Percentiles rank a stretch among this genome's conserved stretches.
These are phyloP conservation scores for Favolaschia claudopus DNA, from an alignment of 768 basidiomycete genomes.

Conservation along the genomic window DNA sequence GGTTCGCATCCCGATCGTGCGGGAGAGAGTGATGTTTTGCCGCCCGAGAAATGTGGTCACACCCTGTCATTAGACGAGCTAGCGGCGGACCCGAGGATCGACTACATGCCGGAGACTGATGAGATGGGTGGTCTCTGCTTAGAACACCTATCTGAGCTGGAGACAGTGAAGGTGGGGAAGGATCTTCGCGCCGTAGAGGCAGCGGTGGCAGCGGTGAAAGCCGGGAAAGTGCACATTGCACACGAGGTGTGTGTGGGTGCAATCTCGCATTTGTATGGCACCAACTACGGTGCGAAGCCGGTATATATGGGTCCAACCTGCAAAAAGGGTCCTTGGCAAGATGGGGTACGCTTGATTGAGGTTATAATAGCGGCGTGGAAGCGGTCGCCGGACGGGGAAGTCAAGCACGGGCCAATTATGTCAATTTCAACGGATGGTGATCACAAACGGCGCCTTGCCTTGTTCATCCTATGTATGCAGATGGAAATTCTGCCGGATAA, in stretches of 20 bases:
- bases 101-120: background rate
- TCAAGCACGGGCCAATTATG: constrained; percentile 29
- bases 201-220: background rate
- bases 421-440: constrained; percentile 32
- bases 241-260: no score
- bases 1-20: background rate
- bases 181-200: background rate
- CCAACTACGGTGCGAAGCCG: constrained; percentile 29
- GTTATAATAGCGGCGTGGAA: constrained; percentile 29
- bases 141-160: background rate
- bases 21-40: background rate
- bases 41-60: background rate
- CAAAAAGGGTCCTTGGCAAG: constrained; percentile 21
- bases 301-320: constrained; percentile 30
- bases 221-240: no score
- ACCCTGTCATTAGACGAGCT: constrained; percentile 1
- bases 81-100: background rate
- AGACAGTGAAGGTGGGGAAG: background rate
- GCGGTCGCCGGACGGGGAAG: no score
- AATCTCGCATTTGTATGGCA: no score
- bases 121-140: background rate
- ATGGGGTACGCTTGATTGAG: constrained; percentile 22
- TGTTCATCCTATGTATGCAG: constrained; percentile 30
- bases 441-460: constrained; percentile 26
- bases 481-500: constrained; percentile 17